Evolutionary conservation across 257 asterid species (phyloP).

Genomic region (Anisodus tanguticus): DNA sequence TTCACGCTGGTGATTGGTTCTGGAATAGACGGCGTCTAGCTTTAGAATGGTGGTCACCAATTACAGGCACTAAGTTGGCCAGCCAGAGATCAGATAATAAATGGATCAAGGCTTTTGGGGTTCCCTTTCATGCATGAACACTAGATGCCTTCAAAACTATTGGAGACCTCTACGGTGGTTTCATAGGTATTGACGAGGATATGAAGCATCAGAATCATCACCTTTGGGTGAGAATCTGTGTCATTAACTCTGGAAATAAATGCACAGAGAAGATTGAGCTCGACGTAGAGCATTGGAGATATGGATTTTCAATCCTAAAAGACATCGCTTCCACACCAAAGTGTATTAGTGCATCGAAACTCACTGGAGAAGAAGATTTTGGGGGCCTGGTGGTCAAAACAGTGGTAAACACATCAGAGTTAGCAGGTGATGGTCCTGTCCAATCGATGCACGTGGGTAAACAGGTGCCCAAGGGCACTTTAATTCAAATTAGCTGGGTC

Average conservation of each 20-base stretch:
- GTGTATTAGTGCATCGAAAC: neutral
- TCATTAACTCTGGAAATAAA: neutral
- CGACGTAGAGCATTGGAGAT: neutral
- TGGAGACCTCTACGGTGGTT: neutral
- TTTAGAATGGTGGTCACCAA: neutral
- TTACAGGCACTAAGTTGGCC: neutral
- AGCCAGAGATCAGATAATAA: neutral
- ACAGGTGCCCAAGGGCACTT: neutral
- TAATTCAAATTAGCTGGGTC: neutral
- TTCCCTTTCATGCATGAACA: slow-evolving; percentile 7
- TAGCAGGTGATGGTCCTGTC: neutral
- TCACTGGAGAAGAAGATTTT: neutral
- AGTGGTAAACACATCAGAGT: neutral
- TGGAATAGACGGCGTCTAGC: neutral
- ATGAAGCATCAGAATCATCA: neutral
- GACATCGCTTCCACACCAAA: neutral
- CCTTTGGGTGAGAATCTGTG: neutral
- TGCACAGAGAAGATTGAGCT: neutral
- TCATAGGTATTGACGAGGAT: neutral
- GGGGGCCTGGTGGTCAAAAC: neutral
- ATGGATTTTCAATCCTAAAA: neutral
- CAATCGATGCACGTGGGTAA: slow-evolving; percentile 7
- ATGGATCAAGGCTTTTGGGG: neutral
- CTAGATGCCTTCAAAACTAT: slow-evolving; percentile 1
- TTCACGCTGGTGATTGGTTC: neutral